Conservation (phyloP, 208 protist species). For the Novymonas esmeraldas region DNA sequence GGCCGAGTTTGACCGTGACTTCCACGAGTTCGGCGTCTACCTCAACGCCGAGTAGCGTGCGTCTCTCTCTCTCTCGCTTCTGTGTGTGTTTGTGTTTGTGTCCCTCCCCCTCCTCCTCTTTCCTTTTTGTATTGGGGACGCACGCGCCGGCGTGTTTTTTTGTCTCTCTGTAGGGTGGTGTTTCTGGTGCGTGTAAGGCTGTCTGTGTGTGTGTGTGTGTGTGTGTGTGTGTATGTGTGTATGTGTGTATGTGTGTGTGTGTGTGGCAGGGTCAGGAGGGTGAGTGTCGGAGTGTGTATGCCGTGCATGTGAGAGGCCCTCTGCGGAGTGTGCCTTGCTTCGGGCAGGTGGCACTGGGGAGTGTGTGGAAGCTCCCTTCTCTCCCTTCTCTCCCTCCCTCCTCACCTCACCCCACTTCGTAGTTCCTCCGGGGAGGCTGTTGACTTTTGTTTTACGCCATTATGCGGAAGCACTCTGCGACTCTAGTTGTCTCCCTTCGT, state of each 20-base stretch:
- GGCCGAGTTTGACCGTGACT: slow-evolving; percentile 91
- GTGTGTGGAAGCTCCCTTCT: too few relatives aligned
- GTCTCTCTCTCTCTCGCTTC: too few relatives aligned
- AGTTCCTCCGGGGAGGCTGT: not conserved
- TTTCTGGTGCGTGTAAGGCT: slow-evolving; percentile 11
- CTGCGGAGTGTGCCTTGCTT: too few relatives aligned
- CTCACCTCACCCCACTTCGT: too few relatives aligned
- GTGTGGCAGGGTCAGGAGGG: too few relatives aligned
- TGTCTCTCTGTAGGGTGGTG: not conserved
- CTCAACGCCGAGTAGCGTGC: slow-evolving; percentile 82
- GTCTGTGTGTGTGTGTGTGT: not conserved
- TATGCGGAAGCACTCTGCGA: not conserved
- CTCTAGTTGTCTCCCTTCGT: slow-evolving; percentile 14
- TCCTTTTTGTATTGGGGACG: not conserved
- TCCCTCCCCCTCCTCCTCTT: not conserved
- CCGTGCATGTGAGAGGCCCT: too few relatives aligned
- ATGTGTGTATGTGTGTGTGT: not conserved
- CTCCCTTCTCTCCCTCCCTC: too few relatives aligned
- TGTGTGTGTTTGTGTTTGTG: too few relatives aligned
- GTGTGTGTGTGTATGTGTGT: not conserved
- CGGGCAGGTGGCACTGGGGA: too few relatives aligned
- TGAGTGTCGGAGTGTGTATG: too few relatives aligned
- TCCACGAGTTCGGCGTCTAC: slow-evolving; percentile 91
- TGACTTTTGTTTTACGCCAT: not conserved
- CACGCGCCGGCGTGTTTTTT: not conserved